Percentiles rank a stretch among this genome's conserved stretches.
phyloP scores from a whole-genome alignment of 495 filamentous ascomycete genomes.

The Trichoderma reesei region DNA sequence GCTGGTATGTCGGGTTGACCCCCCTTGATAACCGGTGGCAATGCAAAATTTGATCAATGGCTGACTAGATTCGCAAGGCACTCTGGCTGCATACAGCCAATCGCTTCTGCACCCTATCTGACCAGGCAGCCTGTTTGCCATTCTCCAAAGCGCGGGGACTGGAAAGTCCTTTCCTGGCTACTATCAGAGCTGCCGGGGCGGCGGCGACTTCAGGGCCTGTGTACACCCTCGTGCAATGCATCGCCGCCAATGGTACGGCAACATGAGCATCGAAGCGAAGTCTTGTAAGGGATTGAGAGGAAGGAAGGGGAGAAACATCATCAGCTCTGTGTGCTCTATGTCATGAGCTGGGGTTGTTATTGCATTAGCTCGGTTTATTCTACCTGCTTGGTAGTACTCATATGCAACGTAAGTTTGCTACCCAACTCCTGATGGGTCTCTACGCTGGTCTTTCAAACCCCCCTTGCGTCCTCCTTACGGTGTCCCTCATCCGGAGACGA shows the following conservation, averaged over 20 bases:
- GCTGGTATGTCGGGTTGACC: not conserved
- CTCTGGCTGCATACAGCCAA: conserved; percentile 17
- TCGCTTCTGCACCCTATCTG: conserved; percentile 16
- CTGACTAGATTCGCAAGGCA: conserved; percentile 11
- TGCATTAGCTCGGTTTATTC: not conserved
- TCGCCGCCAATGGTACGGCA: not conserved
- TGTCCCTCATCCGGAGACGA: conserved; percentile 1
- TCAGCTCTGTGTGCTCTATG: not conserved
- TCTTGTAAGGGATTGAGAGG: not conserved
- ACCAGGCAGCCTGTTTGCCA: conserved; percentile 15
- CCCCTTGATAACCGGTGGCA: not conserved
- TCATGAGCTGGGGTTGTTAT: too few species aligned
- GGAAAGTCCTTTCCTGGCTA: conserved; percentile 9
- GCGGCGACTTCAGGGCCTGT: not conserved
- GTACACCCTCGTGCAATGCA: not conserved
- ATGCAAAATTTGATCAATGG: not conserved
- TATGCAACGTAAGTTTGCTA: not conserved
- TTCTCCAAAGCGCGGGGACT: conserved; percentile 21
- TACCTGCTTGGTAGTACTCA: not conserved
- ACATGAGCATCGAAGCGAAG: not conserved
- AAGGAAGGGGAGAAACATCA: not conserved
- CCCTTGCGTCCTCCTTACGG: not conserved
- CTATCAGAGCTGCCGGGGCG: conserved; percentile 13
- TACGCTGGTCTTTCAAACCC: not conserved
- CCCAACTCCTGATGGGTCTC: not conserved